These are phyloP conservation scores for Lepiota brunneoincarnata DNA, from an alignment of 768 basidiomycete genomes.

Conservation along the genomic window DNA sequence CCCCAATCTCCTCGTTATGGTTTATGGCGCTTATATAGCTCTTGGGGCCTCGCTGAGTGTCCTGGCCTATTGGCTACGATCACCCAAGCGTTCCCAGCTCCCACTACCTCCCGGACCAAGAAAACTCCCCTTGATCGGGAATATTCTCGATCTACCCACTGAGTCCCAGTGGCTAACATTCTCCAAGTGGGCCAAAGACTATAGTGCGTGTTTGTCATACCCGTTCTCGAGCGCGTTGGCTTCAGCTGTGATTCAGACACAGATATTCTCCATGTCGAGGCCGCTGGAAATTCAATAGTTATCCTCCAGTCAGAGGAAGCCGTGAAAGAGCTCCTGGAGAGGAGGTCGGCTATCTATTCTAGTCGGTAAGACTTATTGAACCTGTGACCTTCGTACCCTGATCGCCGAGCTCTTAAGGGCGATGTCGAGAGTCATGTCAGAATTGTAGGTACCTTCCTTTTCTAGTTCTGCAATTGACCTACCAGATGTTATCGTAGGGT, in stretches of 20 bases:
- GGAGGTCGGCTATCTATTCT: constrained; percentile 38
- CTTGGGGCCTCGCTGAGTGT: too few relatives aligned
- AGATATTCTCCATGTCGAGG: not conserved
- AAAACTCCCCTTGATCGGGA: too few relatives aligned
- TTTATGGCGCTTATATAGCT: too few relatives aligned
- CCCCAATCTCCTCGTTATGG: too few relatives aligned
- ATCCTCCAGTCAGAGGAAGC: constrained; percentile 29
- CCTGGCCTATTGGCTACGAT: not conserved
- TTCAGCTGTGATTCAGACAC: not conserved
- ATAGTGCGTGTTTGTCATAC: too few relatives aligned
- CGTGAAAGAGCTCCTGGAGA: constrained; percentile 41
- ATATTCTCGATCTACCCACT: constrained; percentile 40
- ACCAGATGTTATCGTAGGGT: too few relatives aligned
- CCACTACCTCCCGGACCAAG: too few relatives aligned
- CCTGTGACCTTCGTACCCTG: too few relatives aligned
- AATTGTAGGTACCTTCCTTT: constrained; percentile 3
- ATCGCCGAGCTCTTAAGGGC: too few relatives aligned
- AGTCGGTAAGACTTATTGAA: too few relatives aligned
- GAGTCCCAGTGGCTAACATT: constrained; percentile 39
- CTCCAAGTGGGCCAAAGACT: constrained; percentile 37
- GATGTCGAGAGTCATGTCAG: constrained; percentile 3
- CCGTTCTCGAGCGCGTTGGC: not conserved
- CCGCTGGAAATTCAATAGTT: constrained; percentile 18
- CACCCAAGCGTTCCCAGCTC: too few relatives aligned
- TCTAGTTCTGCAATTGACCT: not conserved